Evolutionary conservation across 805 yeast species (phyloP).

Genomic region (Candida anglica): DNA sequence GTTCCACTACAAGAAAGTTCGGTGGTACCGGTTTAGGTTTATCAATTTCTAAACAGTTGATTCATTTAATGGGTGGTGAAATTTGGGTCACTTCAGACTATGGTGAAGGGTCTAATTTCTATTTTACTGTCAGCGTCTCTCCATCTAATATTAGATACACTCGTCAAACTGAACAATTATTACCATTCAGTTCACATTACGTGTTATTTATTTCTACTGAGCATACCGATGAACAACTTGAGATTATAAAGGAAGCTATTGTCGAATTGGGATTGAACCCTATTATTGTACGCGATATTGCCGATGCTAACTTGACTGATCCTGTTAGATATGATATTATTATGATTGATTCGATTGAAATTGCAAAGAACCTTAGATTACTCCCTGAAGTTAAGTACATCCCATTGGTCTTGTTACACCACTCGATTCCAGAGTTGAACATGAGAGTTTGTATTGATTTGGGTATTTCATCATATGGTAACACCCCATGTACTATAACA

Average conservation of each 20-base stretch:
- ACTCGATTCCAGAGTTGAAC: constrained; percentile 70
- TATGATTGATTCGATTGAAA: constrained; percentile 74
- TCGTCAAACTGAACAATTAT: constrained; percentile 62
- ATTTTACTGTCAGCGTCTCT: constrained; percentile 75
- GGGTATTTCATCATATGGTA: constrained; percentile 85
- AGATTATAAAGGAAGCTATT: constrained; percentile 50
- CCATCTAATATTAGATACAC: constrained; percentile 62
- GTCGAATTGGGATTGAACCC: constrained; percentile 58
- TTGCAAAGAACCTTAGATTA: constrained; percentile 64
- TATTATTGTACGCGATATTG: constrained; percentile 51
- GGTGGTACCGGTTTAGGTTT: constrained; percentile 93
- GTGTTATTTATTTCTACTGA: constrained; percentile 68
- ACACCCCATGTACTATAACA: constrained; percentile 78
- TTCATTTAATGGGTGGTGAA: constrained; percentile 90
- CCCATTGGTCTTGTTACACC: constrained; percentile 76
- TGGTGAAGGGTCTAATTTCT: constrained; percentile 80
- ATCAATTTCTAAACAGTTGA: constrained; percentile 81
- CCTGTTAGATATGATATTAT: constrained; percentile 73
- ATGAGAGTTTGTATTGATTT: constrained; percentile 80
- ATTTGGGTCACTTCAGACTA: constrained; percentile 84
- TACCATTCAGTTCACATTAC: constrained; percentile 69
- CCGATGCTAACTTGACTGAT: constrained; percentile 52
- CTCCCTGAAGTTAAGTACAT: constrained; percentile 78
- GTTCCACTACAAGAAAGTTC: constrained; percentile 86
- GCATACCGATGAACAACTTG: constrained; percentile 48